Evolutionary conservation across 306 rosid species (phyloP).

Genomic region (Vigna radiata): DNA sequence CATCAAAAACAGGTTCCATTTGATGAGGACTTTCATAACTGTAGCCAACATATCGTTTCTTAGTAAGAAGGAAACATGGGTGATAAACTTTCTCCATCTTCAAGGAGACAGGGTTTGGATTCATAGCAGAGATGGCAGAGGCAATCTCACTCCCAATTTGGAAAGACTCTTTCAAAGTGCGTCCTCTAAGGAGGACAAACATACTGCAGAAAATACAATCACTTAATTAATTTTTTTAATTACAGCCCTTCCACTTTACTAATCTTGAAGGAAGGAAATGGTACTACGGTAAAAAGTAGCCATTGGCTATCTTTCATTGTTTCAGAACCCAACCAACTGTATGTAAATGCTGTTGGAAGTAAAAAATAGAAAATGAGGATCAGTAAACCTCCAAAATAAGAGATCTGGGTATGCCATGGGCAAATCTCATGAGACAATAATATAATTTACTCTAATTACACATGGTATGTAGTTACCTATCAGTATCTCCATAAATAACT

Average conservation of each 20-base stretch:
- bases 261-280: slow-evolving; percentile 35
- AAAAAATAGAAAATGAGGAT: neutral
- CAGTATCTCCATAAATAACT: slow-evolving; percentile 98
- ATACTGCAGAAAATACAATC: slow-evolving; percentile 64
- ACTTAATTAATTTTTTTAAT: slow-evolving; percentile 24
- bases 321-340: slow-evolving; percentile 2
- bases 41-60: slow-evolving; percentile 96
- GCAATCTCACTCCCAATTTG: slow-evolving; percentile 91
- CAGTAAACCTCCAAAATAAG: slow-evolving; percentile 8
- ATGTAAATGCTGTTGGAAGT: neutral
- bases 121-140: slow-evolving; percentile 85
- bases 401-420: slow-evolving; percentile 17
- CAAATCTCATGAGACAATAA: slow-evolving; percentile 4
- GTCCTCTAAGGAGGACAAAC: slow-evolving; percentile 96
- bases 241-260: slow-evolving; percentile 23
- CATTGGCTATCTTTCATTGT: slow-evolving; percentile 29
- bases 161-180: slow-evolving; percentile 71
- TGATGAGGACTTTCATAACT: slow-evolving; percentile 89
- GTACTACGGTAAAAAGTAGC: slow-evolving; percentile 15
- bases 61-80: slow-evolving; percentile 89
- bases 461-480: slow-evolving; percentile 61
- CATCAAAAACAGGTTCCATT: slow-evolving; percentile 82
- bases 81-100: slow-evolving; percentile 96
- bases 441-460: slow-evolving; percentile 31
- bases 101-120: slow-evolving; percentile 89